Evolutionary conservation across 768 basidiomycete species (phyloP).

Genomic region (Boletus rufocinnamomeus): DNA sequence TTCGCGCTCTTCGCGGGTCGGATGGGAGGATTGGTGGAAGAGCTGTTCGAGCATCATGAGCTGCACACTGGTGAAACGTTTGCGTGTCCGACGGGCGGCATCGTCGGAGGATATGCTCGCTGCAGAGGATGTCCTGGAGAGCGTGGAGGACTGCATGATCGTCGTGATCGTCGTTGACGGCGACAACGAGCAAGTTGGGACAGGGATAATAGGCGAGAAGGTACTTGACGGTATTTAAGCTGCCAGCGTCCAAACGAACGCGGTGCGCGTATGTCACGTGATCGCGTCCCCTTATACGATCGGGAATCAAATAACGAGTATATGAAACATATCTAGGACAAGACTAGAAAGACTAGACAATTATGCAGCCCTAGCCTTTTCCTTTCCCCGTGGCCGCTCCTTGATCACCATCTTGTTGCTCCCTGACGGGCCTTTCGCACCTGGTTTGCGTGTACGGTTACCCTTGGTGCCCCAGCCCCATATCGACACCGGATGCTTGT

Average conservation of each 20-base stretch:
- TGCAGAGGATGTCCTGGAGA: slow-evolving; percentile 58
- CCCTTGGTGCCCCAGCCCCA: slow-evolving; percentile 96
- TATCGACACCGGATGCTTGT: slow-evolving; percentile 89
- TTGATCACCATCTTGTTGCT: slow-evolving; percentile 89
- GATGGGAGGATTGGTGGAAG: slow-evolving; percentile 71
- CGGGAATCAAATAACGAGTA: background rate
- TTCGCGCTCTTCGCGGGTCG: slow-evolving; percentile 74
- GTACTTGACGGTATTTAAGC: slow-evolving; percentile 28
- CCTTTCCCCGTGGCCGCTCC: slow-evolving; percentile 77
- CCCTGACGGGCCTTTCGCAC: slow-evolving; percentile 61
- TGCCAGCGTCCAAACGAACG: slow-evolving; percentile 31
- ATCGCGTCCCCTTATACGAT: slow-evolving; percentile 26
- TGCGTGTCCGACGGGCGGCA: slow-evolving; percentile 59
- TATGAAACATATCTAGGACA: background rate
- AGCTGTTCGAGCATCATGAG: slow-evolving; percentile 73
- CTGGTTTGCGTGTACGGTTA: slow-evolving; percentile 89
- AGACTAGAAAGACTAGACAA: background rate
- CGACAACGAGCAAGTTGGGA: slow-evolving; percentile 5
- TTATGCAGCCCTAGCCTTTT: slow-evolving; percentile 34
- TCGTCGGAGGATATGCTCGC: slow-evolving; percentile 59
- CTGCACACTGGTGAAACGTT: slow-evolving; percentile 67
- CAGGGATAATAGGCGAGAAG: background rate
- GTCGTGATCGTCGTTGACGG: slow-evolving; percentile 5
- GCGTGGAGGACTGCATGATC: slow-evolving; percentile 25
- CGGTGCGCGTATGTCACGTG: slow-evolving; percentile 33